Base-by-base conservation (phyloP, 306 rosid species). In the Ormosia emarginata region DNA sequence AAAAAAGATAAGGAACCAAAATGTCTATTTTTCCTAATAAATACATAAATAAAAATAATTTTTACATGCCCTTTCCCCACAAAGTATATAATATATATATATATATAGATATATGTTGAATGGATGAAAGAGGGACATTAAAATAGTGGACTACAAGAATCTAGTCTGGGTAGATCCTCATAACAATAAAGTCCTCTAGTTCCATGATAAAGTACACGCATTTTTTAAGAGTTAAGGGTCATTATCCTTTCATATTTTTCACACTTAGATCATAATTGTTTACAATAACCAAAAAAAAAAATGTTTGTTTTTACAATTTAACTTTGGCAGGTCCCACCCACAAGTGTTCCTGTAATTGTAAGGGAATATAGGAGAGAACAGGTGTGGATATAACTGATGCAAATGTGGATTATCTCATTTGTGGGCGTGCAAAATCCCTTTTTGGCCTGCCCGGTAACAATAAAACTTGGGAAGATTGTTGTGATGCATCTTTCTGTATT, bases 341-440 rank as follows among this genome's bases (percentile, higher is more conserved):
- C 88, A 62, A 85, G 90, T 82, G 87, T 87, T 17, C 88, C 88
- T 49, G 90, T 87, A 55, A 79, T 87, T 74, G 88, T 87, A 17
- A 77, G 86, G 84, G 88, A 87, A 65, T 87, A 84, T 69, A 65
- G 70, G 59, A 84, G 86, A 87, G 90, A 84, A 56, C 86, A 79
- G 62, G 56, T 79, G 55, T 84, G 90, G 88, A 79, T 82, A 79
- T 87, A 64, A 80, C 75, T 62, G 75, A 78, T 57, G 46, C 67
- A 72, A 58, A 74, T 8, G 70, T 11, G 63, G 74, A 64, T 65
- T 33, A 40, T 81, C 84, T 65, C 86, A 87, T 88, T 87, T 87
- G 85, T 53, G 63, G 47, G 74, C 77, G 13, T 75, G 85, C 67
- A 47, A 71, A 63, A 46, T 33, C 76, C 46, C 62, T 40, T 61